Evolutionary conservation across 257 asterid species (phyloP).

Genomic region (Leonotis leonurus): DNA sequence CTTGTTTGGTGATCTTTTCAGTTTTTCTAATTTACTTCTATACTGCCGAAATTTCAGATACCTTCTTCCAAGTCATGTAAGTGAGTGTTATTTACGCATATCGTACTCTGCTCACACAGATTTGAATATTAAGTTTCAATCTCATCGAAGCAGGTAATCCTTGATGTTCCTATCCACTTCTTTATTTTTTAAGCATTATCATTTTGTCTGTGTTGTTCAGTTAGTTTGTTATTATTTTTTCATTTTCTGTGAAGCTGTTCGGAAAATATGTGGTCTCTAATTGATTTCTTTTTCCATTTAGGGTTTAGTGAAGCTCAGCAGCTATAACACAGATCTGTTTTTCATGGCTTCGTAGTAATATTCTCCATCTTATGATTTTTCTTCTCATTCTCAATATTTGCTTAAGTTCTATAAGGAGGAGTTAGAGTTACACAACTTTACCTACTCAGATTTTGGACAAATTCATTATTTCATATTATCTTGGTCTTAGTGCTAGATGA

Average conservation of each 20-base stretch:
- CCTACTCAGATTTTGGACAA: constrained; percentile 4
- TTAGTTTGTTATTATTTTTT: background rate
- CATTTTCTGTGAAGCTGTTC: constrained; percentile 6
- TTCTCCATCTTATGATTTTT: constrained; percentile 42
- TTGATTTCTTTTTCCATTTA: constrained; percentile 50
- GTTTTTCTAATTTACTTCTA: constrained; percentile 13
- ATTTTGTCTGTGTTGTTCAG: constrained; percentile 9
- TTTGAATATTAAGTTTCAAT: constrained; percentile 81
- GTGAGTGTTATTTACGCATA: constrained; percentile 58
- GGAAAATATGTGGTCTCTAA: constrained; percentile 32
- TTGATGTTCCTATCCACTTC: background rate
- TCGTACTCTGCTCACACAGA: constrained; percentile 87
- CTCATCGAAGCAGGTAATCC: constrained; percentile 77
- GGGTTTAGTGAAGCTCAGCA: constrained; percentile 75
- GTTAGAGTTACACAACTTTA: constrained; percentile 7
- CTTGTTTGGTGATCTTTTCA: constrained; percentile 3
- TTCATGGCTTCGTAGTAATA: constrained; percentile 54
- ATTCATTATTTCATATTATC: background rate
- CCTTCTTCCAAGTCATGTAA: constrained; percentile 72
- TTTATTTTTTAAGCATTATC: constrained; percentile 15
- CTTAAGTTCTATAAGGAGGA: constrained; percentile 12
- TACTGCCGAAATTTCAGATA: constrained; percentile 40
- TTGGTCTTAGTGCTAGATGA: constrained; percentile 5
- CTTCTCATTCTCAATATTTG: constrained; percentile 4
- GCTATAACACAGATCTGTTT: constrained; percentile 59